A percentile compares a stretch with the other conserved stretches of the same genome.
Evolutionary conservation across 441 rosid species (phyloP).

Genomic region (Isatis lusitanica): DNA sequence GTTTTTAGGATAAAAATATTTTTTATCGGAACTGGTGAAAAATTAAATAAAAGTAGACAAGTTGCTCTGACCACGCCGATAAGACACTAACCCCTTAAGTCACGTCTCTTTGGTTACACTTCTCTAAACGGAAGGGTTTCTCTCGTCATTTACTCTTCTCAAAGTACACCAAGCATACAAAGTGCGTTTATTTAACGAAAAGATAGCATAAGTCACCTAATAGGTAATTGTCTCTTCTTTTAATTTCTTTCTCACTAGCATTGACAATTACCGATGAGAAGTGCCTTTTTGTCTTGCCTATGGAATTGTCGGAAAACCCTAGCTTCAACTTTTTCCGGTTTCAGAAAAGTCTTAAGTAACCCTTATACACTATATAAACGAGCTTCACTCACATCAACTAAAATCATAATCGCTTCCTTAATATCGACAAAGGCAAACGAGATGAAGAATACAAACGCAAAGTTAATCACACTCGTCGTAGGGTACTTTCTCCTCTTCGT

Average conservation of each 20-base stretch:
- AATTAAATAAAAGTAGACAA: no score
- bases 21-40: no score
- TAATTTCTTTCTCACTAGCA: background rate
- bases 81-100: no score
- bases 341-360: background rate
- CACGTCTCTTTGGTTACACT: no score
- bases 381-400: conserved; percentile 10
- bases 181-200: no score
- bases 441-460: conserved; percentile 17
- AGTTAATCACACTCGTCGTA: background rate
- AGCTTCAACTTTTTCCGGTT: conserved; percentile 16
- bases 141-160: no score
- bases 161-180: no score
- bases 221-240: no score
- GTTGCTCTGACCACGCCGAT: no score
- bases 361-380: background rate
- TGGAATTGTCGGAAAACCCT: conserved; percentile 34
- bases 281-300: conserved; percentile 38
- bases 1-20: no score
- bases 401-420: conserved; percentile 9
- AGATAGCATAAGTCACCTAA: no score
- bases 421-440: conserved; percentile 1
- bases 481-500: conserved; percentile 7
- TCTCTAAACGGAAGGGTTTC: no score
- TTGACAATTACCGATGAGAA: conserved; percentile 24